phyloP scores from a whole-genome alignment of 164 flowering plant genomes.

The Magnolia kwangsiensis region DNA sequence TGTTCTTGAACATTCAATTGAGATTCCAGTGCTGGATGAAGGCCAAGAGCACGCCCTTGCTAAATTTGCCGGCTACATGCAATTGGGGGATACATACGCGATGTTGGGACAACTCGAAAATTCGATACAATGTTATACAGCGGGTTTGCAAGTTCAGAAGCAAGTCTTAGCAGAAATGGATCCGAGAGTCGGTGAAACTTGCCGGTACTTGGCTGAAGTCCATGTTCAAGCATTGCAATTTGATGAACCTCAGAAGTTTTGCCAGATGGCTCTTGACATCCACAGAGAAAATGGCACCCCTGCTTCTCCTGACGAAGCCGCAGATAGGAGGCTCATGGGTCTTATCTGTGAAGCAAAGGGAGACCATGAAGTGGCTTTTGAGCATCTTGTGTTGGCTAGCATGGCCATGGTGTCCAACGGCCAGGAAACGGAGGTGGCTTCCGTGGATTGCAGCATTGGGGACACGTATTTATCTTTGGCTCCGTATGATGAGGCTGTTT shows the following conservation, averaged over 20 bases:
- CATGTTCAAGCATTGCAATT: conserved; percentile 87
- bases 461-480: conserved; percentile 75
- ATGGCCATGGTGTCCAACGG: conserved; percentile 89
- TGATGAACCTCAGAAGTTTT: conserved; percentile 77
- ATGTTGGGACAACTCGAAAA: conserved; percentile 88
- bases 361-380: conserved; percentile 88
- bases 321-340: conserved; percentile 96
- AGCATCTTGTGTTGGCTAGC: conserved; percentile 90
- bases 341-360: conserved; percentile 90
- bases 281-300: conserved; percentile 69
- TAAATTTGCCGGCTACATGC: conserved; percentile 92
- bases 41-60: conserved; percentile 90
- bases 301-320: conserved; percentile 84
- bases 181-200: conserved; percentile 91
- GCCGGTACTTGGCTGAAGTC: conserved; percentile 90
- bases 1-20: conserved; percentile 70
- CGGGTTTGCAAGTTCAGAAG: conserved; percentile 72
- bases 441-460: conserved; percentile 90
- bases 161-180: conserved; percentile 73
- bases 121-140: conserved; percentile 57
- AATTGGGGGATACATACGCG: conserved; percentile 89
- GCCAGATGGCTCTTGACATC: conserved; percentile 83
- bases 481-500: conserved; percentile 81
- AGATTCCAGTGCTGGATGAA: conserved; percentile 68
- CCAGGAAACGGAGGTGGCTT: conserved; percentile 77